Conservation (phyloP, 2,329 filamentous ascomycete genomes). For the Drechslerella stenobrocha region DNA sequence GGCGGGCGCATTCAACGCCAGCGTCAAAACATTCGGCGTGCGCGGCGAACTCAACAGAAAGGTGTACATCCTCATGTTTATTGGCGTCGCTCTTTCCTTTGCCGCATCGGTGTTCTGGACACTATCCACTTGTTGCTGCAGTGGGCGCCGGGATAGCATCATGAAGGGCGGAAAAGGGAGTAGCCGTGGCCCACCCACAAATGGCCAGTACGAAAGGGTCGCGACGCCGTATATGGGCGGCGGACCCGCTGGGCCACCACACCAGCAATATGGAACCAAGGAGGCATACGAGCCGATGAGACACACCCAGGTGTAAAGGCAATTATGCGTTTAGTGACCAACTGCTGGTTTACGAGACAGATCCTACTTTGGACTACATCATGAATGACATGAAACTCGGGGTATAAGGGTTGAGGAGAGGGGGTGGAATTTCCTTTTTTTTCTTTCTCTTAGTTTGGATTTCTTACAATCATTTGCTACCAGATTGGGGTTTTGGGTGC, state of each 20-base stretch:
- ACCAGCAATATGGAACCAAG: slow-evolving; percentile 30
- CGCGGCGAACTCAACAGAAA: slow-evolving; percentile 67
- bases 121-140: slow-evolving; percentile 89
- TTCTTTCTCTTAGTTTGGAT: no score
- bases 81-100: slow-evolving; percentile 75
- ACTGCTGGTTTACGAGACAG: slow-evolving; percentile 10
- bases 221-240: slow-evolving; percentile 49
- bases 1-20: slow-evolving; percentile 68
- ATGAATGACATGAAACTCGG: not conserved
- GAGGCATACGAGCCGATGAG: slow-evolving; percentile 52
- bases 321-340: not conserved
- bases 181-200: slow-evolving; percentile 17
- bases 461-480: slow-evolving; percentile 31
- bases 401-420: not conserved
- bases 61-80: slow-evolving; percentile 75
- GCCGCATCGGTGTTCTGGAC: slow-evolving; percentile 85
- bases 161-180: slow-evolving; percentile 48
- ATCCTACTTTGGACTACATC: no score
- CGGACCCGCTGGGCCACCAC: slow-evolving; percentile 27
- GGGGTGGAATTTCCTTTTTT: not conserved
- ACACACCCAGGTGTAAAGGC: slow-evolving; percentile 46
- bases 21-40: slow-evolving; percentile 73
- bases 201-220: slow-evolving; percentile 51
- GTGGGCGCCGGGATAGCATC: slow-evolving; percentile 60
- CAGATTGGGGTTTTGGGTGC: slow-evolving; percentile 5